These are phyloP conservation scores for Komagataella populi DNA, from an alignment of 805 yeast species.

Conservation along the genomic window DNA sequence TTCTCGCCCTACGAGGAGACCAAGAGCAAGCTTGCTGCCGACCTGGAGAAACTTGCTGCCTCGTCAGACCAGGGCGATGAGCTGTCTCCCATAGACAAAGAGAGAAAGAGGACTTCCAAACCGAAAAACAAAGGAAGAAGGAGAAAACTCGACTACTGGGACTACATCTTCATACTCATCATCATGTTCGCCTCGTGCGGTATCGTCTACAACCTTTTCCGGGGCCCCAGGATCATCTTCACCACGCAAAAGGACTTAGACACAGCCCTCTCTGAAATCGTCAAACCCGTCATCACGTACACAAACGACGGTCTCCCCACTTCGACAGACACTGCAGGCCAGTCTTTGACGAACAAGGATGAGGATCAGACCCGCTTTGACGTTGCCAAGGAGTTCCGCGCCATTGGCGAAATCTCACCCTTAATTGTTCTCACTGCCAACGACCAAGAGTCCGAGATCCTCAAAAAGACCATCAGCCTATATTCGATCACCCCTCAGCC, in stretches of 20 bases:
- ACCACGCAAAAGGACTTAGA: background rate
- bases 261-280: background rate
- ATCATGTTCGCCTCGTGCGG: background rate
- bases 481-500: constrained; percentile 21
- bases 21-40: background rate
- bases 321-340: background rate
- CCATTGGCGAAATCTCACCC: constrained; percentile 19
- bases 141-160: background rate
- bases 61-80: background rate
- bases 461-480: constrained; percentile 10
- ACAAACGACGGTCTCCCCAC: background rate
- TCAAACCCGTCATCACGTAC: background rate
- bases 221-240: background rate
- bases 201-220: background rate
- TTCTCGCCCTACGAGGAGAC: background rate
- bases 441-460: constrained; percentile 7
- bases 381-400: constrained; percentile 16
- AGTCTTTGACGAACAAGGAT: background rate
- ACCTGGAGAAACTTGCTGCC: background rate
- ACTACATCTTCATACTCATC: background rate
- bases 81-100: background rate
- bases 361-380: constrained; percentile 3
- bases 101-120: background rate
- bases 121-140: background rate
- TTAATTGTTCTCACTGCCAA: constrained; percentile 15